These are phyloP conservation scores for Trichophyton simii DNA, from an alignment of 2,329 filamentous ascomycete species.

Conservation along the genomic window DNA sequence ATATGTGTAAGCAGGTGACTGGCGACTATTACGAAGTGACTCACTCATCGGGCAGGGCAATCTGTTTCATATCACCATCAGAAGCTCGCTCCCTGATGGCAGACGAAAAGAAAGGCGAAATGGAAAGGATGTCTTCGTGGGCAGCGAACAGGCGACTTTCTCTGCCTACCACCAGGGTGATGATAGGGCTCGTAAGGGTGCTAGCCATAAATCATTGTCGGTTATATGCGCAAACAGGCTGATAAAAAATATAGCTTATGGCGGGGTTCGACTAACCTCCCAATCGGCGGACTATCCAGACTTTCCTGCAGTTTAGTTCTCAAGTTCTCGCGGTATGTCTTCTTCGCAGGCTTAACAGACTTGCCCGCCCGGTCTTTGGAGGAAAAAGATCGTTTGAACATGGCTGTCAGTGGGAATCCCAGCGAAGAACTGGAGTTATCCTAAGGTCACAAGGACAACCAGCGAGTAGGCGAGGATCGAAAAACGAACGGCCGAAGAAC, in stretches of 20 bases:
- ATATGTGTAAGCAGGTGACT: background rate
- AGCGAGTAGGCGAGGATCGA: slow-evolving; percentile 19
- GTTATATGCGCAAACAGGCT: background rate
- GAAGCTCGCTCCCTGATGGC: slow-evolving; percentile 60
- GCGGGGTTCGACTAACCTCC: slow-evolving; percentile 29
- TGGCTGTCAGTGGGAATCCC: slow-evolving; percentile 37
- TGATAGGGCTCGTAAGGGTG: slow-evolving; percentile 56
- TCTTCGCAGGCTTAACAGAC: slow-evolving; percentile 65
- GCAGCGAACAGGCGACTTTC: slow-evolving; percentile 87
- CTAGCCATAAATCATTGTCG: slow-evolving; percentile 17
- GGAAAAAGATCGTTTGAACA: slow-evolving; percentile 89
- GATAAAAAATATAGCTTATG: slow-evolving; percentile 6
- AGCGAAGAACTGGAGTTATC: slow-evolving; percentile 18
- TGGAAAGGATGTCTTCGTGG: slow-evolving; percentile 79
- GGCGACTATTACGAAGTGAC: slow-evolving; percentile 6
- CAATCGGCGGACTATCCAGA: slow-evolving; percentile 48
- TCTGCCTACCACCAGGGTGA: slow-evolving; percentile 71
- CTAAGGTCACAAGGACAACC: slow-evolving; percentile 25
- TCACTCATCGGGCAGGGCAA: slow-evolving; percentile 57
- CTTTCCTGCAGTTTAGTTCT: slow-evolving; percentile 84
- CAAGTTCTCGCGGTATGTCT: slow-evolving; percentile 61
- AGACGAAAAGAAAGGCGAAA: slow-evolving; percentile 71
- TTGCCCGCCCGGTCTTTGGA: slow-evolving; percentile 80
- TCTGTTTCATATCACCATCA: slow-evolving; percentile 58
- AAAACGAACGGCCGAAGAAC: slow-evolving; percentile 21